Conservation (phyloP, 352 stramenopile genomes). For the Phytophthora crassamura region DNA sequence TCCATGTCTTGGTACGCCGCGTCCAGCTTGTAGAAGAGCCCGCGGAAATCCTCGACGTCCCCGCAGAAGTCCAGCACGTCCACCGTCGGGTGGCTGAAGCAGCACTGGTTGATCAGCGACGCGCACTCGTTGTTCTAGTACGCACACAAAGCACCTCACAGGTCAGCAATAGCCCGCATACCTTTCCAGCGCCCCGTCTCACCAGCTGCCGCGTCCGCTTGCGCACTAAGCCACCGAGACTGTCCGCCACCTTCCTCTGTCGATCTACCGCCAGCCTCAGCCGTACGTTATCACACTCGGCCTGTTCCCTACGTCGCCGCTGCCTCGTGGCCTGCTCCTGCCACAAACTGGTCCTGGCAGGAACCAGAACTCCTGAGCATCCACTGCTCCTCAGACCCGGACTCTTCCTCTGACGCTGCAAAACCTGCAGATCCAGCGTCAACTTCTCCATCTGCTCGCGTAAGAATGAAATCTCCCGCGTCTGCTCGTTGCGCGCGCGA, state of each 20-base stretch:
- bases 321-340: slow-evolving; percentile 32
- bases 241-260: slow-evolving; percentile 48
- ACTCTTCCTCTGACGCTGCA: slow-evolving; percentile 12
- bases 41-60: slow-evolving; percentile 27
- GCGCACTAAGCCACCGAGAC: slow-evolving; percentile 38
- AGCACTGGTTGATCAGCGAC: slow-evolving; percentile 28
- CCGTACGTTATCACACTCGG: slow-evolving; percentile 41
- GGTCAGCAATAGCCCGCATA: neutral
- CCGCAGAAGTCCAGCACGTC: slow-evolving; percentile 30
- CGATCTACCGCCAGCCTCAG: slow-evolving; percentile 46
- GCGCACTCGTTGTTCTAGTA: slow-evolving; percentile 31
- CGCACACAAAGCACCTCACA: neutral
- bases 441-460: slow-evolving; percentile 45
- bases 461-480: slow-evolving; percentile 46
- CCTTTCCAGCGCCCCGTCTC: neutral
- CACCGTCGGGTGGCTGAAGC: slow-evolving; percentile 7
- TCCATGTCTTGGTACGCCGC: slow-evolving; percentile 29
- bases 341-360: slow-evolving; percentile 22
- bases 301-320: slow-evolving; percentile 8
- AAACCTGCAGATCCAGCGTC: slow-evolving; percentile 36
- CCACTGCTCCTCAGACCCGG: too few relatives aligned
- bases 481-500: slow-evolving; percentile 35
- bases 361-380: neutral
- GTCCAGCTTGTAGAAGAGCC: slow-evolving; percentile 26
- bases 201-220: slow-evolving; percentile 32